Base-by-base conservation (phyloP, 2,329 filamentous ascomycete species). In the Claviceps spartinae region DNA sequence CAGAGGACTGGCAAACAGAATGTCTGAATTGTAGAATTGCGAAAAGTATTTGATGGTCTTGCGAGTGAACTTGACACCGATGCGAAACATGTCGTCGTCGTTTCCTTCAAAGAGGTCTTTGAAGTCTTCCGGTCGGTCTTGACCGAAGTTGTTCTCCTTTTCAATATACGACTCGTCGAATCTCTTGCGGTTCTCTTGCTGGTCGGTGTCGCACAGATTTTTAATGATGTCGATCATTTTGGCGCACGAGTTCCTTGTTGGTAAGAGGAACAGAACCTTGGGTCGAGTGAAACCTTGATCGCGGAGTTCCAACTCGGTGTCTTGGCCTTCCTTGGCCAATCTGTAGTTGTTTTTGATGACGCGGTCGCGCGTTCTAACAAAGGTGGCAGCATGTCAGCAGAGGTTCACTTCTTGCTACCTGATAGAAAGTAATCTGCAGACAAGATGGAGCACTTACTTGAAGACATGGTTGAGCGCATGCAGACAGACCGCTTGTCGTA, bases 221-320 rank as follows among this genome's bases (percentile, higher is more conserved):
- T 84, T 83, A 45, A 98, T 88, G 42, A 78, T 79, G 48, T 94
- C 81, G 40, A 95, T 75, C 59, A 86, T 83, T 48, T 82, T 81
- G 30, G 86, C 85, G 58, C 88, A 95, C 0, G 89, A 84, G 62
- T 96, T 83, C 52, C 90, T 81, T 0, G 93, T 97, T 3, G 93
- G 91, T 0, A 96, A 73, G 18, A 98, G 74, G 65, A 97, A 87
- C 20, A 98, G 77, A 6, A 96, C 84, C 64, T 97, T 97, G 7
- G 93, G 93, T 5, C 93, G 77, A 0, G 91, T 96, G 67, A 96
- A 98, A 0, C 93, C 93, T 68, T 98, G 93, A 59, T 98, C 93
- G 56, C 89, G 81, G 18, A 89, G 73, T 58, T 95, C 88, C 4
- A 86, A 70, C 40, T 86, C 83, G 16, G 77, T 71, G 40, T 75